Evolutionary conservation across 1,284 basidiomycete species (phyloP).

Genomic region (Xerocomus amazonicus): DNA sequence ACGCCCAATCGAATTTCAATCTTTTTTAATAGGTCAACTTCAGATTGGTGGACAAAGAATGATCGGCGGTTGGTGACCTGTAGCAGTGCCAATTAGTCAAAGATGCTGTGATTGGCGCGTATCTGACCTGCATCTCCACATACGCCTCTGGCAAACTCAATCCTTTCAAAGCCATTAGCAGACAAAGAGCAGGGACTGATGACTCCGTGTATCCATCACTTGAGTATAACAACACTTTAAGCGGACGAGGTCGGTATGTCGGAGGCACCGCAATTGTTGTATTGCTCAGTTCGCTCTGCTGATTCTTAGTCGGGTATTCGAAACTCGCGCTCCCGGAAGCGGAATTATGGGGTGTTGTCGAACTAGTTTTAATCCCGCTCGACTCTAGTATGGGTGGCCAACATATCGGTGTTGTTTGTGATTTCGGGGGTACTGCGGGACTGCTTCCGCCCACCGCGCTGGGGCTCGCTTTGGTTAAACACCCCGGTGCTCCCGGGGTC

Average conservation of each 20-base stretch:
- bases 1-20: slow-evolving; percentile 59
- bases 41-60: slow-evolving; percentile 91
- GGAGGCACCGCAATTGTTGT: slow-evolving; percentile 2
- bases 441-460: slow-evolving; percentile 1
- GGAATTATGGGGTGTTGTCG: slow-evolving; percentile 7
- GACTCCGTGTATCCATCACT: slow-evolving; percentile 91
- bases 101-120: neutral
- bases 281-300: slow-evolving; percentile 8
- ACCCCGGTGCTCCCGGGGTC: slow-evolving; percentile 39
- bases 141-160: slow-evolving; percentile 85
- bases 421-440: slow-evolving; percentile 7
- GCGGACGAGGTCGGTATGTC: slow-evolving; percentile 46
- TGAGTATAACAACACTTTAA: slow-evolving; percentile 70
- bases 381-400: slow-evolving; percentile 27
- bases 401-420: slow-evolving; percentile 12
- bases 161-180: slow-evolving; percentile 81
- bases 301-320: slow-evolving; percentile 15
- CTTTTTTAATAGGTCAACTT: slow-evolving; percentile 72
- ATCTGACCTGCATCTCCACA: slow-evolving; percentile 64
- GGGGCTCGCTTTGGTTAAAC: slow-evolving; percentile 10
- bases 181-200: slow-evolving; percentile 81
- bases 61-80: slow-evolving; percentile 64
- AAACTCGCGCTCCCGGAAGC: slow-evolving; percentile 4
- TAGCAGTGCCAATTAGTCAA: neutral
- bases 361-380: slow-evolving; percentile 18